A percentile compares a stretch with the other conserved stretches of the same genome.
Evolutionary conservation across 2,329 filamentous ascomycete genomes (phyloP).

Genomic region (Herpomyces periplanetae): DNA sequence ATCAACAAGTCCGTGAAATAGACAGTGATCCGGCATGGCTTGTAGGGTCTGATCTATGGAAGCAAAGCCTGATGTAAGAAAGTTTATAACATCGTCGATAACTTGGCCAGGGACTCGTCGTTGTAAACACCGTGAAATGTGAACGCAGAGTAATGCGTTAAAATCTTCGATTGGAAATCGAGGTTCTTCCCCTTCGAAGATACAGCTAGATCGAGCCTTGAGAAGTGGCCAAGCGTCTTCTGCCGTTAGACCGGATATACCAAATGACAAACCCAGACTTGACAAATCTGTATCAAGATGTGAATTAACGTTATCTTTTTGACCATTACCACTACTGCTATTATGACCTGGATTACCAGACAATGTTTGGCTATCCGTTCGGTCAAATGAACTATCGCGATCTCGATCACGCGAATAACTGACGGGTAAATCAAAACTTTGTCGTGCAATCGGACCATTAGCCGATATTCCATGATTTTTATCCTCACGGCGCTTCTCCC

Average conservation of each 20-base stretch:
- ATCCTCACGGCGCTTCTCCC: slow-evolving; percentile 25
- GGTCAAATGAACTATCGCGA: slow-evolving; percentile 6
- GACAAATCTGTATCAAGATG: slow-evolving; percentile 6
- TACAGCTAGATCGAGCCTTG: slow-evolving; percentile 29
- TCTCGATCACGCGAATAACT: slow-evolving; percentile 6
- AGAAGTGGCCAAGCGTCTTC: slow-evolving; percentile 54
- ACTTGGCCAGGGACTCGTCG: slow-evolving; percentile 26
- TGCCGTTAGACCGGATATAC: slow-evolving; percentile 11
- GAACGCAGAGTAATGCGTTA: slow-evolving; percentile 35
- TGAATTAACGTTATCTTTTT: background rate
- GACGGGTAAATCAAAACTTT: slow-evolving; percentile 7
- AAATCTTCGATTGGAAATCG: slow-evolving; percentile 47
- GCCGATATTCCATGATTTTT: slow-evolving; percentile 9
- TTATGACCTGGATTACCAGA: background rate
- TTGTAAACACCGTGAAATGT: slow-evolving; percentile 37
- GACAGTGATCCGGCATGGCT: slow-evolving; percentile 36
- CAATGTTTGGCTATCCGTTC: slow-evolving; percentile 6
- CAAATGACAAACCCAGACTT: slow-evolving; percentile 11
- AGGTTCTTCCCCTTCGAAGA: slow-evolving; percentile 46
- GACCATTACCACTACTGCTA: background rate
- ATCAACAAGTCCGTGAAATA: slow-evolving; percentile 66
- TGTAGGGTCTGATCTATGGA: slow-evolving; percentile 50
- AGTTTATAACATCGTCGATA: slow-evolving; percentile 32
- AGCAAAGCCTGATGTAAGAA: slow-evolving; percentile 40
- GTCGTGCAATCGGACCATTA: slow-evolving; percentile 5